Percentiles rank a stretch among this genome's conserved stretches.
Conservation (phyloP, 2,329 filamentous ascomycete genomes). For the Sclerotinia minor region DNA sequence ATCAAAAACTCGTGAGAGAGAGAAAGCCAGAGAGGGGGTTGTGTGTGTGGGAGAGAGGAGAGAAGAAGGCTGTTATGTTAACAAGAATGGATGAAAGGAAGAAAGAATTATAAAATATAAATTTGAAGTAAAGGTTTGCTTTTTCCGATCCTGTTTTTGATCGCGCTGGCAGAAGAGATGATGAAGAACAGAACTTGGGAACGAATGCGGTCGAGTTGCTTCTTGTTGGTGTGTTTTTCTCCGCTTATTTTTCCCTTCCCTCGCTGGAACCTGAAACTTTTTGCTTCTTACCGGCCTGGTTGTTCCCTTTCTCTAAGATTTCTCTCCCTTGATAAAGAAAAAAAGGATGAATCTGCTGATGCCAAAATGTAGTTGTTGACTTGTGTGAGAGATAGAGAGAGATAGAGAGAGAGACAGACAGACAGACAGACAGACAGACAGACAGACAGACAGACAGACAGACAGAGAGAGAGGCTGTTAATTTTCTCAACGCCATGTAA, state of each 20-base stretch:
- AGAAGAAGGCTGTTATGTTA: neutral
- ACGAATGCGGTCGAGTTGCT: constrained; percentile 3
- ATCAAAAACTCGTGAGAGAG: constrained; percentile 1
- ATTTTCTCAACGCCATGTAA: neutral
- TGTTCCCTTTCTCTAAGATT: neutral
- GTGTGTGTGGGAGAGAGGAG: neutral
- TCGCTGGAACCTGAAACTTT: neutral
- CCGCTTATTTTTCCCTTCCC: neutral
- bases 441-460: no score
- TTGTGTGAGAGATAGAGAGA: neutral
- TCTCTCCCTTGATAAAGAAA: constrained; percentile 15
- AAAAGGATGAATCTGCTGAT: constrained; percentile 18
- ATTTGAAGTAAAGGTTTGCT: neutral
- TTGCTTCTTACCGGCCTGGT: neutral
- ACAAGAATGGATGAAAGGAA: constrained; percentile 9
- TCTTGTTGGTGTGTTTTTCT: constrained; percentile 3
- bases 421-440: no score
- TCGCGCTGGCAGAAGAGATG: neutral
- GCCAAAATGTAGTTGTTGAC: constrained; percentile 1
- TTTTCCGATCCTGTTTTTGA: constrained; percentile 8
- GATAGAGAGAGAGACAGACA: no score
- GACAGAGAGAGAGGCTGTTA: neutral
- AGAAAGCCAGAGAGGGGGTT: neutral
- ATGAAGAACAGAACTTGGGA: neutral
- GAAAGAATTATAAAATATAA: neutral